Percentiles rank a stretch among this genome's conserved stretches.
Conservation (phyloP, 345 rosid species). For the Passiflora organensis region DNA sequence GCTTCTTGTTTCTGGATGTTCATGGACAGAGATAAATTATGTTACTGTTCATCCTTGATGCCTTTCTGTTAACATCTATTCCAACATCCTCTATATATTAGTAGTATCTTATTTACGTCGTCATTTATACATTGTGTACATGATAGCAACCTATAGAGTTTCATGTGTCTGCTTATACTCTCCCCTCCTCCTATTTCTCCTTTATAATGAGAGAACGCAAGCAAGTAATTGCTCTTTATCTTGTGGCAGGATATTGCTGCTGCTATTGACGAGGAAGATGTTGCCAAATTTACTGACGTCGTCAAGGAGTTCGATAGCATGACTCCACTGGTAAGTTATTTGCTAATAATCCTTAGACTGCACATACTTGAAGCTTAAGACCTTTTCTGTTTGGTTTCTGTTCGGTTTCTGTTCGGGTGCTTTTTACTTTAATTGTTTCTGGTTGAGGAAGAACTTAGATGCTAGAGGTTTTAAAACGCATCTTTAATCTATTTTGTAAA, state of each 20-base stretch:
- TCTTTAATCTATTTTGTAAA: too few species aligned
- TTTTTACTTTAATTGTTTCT: background rate
- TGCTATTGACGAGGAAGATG: constrained; percentile 92
- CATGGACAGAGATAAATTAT: background rate
- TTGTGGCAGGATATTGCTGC: constrained; percentile 65
- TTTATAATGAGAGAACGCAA: background rate
- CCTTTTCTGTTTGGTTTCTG: too few species aligned
- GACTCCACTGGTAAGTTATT: constrained; percentile 85
- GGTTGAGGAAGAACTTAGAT: too few species aligned
- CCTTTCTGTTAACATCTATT: too few species aligned
- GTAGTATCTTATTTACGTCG: too few species aligned
- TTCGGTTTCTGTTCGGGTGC: too few species aligned
- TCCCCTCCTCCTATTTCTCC: background rate
- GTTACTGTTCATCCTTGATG: background rate
- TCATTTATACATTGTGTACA: too few species aligned
- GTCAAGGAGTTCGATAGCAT: constrained; percentile 97
- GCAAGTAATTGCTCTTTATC: background rate
- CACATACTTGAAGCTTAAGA: background rate
- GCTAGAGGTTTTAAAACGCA: too few species aligned
- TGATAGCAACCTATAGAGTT: background rate
- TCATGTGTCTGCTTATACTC: background rate
- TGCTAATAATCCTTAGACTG: background rate
- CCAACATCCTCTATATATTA: too few species aligned
- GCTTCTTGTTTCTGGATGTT: background rate
- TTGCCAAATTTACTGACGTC: constrained; percentile 77